phyloP scores from a whole-genome alignment of 371 early-diverging fungal genomes.

The Thermomucor indicae-seudaticae region DNA sequence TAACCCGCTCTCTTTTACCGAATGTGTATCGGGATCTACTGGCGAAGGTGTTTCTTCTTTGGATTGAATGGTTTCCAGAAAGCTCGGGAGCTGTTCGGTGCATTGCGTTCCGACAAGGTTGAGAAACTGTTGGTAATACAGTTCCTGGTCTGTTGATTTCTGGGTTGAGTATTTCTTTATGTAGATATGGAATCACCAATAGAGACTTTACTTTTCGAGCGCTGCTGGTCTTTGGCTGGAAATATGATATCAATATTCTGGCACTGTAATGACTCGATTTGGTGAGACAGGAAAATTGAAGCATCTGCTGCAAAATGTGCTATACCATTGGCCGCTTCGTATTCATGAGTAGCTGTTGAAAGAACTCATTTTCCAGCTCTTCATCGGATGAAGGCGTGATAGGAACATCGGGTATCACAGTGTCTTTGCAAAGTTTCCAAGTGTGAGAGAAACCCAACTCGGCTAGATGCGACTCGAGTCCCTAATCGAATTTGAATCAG shows the following conservation, averaged over 20 bases:
- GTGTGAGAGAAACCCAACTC: constrained; percentile 7
- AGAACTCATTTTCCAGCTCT: background rate
- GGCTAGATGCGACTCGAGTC: constrained; percentile 3
- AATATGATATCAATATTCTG: constrained; percentile 37
- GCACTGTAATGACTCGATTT: constrained; percentile 23
- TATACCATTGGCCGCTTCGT: constrained; percentile 17
- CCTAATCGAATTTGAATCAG: background rate
- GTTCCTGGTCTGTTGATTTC: background rate
- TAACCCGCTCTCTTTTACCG: constrained; percentile 1
- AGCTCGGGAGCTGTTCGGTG: constrained; percentile 2
- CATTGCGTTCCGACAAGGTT: constrained; percentile 10
- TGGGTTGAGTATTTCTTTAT: background rate
- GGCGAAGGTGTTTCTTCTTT: constrained; percentile 1
- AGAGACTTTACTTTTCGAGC: background rate
- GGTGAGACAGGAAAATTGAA: background rate
- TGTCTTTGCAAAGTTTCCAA: constrained; percentile 9
- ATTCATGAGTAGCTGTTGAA: constrained; percentile 1
- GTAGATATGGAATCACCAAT: background rate
- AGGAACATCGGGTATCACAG: constrained; percentile 1
- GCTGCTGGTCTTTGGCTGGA: constrained; percentile 7
- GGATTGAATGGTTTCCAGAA: background rate
- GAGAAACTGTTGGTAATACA: constrained; percentile 9
- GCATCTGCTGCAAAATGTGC: background rate
- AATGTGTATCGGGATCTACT: background rate
- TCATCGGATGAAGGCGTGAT: background rate